phyloP scores from a whole-genome alignment of 164 flowering plant genomes.

The Pachysandra terminalis region DNA sequence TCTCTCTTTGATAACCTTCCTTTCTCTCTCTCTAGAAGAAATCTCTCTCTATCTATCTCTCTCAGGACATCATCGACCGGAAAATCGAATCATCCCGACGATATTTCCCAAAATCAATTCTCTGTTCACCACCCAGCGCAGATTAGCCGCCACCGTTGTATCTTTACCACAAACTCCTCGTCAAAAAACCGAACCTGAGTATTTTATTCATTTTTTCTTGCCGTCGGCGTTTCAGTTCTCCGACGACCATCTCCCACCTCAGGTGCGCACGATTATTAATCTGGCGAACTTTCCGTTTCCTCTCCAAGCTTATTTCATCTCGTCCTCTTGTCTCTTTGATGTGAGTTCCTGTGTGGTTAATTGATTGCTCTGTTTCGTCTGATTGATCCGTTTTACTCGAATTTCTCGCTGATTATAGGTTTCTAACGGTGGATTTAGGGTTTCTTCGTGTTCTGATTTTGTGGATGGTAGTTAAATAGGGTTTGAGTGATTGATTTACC shows the following conservation, averaged over 20 bases:
- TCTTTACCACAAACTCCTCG: not conserved
- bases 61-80: slow-evolving; percentile 27
- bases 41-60: slow-evolving; percentile 19
- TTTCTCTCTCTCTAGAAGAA: slow-evolving; percentile 13
- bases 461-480: slow-evolving; percentile 9
- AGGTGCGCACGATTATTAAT: slow-evolving; percentile 36
- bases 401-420: slow-evolving; percentile 12
- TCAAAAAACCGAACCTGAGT: not conserved
- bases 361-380: slow-evolving; percentile 11
- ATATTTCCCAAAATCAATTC: slow-evolving; percentile 14
- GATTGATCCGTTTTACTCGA: not conserved
- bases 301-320: not conserved
- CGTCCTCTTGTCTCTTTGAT: slow-evolving; percentile 6
- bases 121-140: slow-evolving; percentile 16
- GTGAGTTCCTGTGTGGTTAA: slow-evolving; percentile 11
- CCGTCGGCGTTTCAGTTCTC: slow-evolving; percentile 19
- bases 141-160: slow-evolving; percentile 11
- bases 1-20: slow-evolving; percentile 8
- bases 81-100: slow-evolving; percentile 24
- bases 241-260: slow-evolving; percentile 16
- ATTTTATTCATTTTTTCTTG: not conserved
- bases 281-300: slow-evolving; percentile 19
- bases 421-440: slow-evolving; percentile 18
- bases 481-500: slow-evolving; percentile 10
- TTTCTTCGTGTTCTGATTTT: slow-evolving; percentile 21